A percentile compares a stretch with the other conserved stretches of the same genome.
Conservation (phyloP, 1,284 basidiomycete species). For the Filobasidium uniguttulatum region DNA sequence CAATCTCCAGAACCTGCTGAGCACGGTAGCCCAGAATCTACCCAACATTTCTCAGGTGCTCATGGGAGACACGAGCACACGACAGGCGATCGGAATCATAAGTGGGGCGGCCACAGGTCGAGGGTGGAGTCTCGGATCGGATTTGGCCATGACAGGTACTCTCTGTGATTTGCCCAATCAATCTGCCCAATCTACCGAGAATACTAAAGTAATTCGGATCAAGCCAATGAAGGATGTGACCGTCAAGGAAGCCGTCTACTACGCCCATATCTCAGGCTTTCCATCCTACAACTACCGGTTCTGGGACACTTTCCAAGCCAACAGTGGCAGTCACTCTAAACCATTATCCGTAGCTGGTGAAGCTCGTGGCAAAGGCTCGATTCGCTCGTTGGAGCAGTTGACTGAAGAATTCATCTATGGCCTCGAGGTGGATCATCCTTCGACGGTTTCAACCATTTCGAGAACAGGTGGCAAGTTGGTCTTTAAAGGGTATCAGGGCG, state of each 20-base stretch:
- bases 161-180: conserved; percentile 3
- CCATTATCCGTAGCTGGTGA: conserved; percentile 32
- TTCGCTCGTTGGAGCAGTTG: conserved; percentile 46
- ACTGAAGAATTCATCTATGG: conserved; percentile 78
- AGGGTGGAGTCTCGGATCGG: conserved; percentile 59
- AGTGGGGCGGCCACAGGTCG: conserved; percentile 63
- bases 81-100: conserved; percentile 62
- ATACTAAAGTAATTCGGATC: conserved; percentile 39
- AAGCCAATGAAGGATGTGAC: conserved; percentile 62
- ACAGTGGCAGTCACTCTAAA: no score
- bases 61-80: conserved; percentile 67
- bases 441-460: conserved; percentile 74
- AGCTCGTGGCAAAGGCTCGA: conserved; percentile 39
- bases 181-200: background rate
- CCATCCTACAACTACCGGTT: conserved; percentile 60
- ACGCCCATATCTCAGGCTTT: conserved; percentile 22
- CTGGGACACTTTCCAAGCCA: conserved; percentile 40
- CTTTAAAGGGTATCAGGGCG: conserved; percentile 47
- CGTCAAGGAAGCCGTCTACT: conserved; percentile 54
- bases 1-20: conserved; percentile 55
- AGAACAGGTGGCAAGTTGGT: conserved; percentile 69
- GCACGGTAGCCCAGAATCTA: conserved; percentile 48
- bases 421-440: conserved; percentile 68
- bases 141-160: conserved; percentile 43
- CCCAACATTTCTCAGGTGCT: conserved; percentile 56